phyloP scores from a whole-genome alignment of 345 rosid species.

The Aquilaria sinensis region DNA sequence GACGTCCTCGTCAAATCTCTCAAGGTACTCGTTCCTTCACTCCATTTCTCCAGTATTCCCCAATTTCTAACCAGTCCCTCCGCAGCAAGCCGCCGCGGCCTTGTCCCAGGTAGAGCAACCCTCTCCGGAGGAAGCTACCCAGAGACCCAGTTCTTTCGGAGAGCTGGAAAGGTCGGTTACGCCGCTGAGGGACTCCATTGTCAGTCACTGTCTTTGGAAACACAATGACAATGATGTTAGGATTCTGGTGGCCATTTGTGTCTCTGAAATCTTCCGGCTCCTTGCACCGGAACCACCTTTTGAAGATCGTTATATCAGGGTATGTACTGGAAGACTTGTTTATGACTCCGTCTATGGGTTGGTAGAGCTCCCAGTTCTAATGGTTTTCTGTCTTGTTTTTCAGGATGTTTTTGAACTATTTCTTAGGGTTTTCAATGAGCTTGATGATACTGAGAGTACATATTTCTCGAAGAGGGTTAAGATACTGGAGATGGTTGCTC shows the following conservation, averaged over 20 bases:
- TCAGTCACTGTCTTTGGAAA: constrained; percentile 50
- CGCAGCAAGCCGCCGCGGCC: constrained; percentile 63
- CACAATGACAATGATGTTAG: constrained; percentile 68
- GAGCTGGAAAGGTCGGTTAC: constrained; percentile 35
- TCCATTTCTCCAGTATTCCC: not conserved
- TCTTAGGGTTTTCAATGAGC: constrained; percentile 54
- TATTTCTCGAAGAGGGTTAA: constrained; percentile 77
- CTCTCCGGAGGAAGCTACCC: constrained; percentile 23
- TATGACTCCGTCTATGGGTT: too few species aligned
- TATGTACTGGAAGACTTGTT: constrained; percentile 16
- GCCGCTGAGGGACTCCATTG: constrained; percentile 51
- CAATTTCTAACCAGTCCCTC: not conserved
- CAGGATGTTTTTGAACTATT: constrained; percentile 73
- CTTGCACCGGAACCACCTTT: constrained; percentile 84
- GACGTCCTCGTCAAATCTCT: constrained; percentile 60
- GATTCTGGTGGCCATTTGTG: constrained; percentile 69
- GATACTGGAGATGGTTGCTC: constrained; percentile 70
- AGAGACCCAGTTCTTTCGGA: constrained; percentile 25
- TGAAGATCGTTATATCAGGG: constrained; percentile 65
- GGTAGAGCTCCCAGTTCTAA: too few species aligned
- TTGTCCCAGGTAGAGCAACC: constrained; percentile 70
- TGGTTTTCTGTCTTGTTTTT: constrained; percentile 13
- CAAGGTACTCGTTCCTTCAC: constrained; percentile 33
- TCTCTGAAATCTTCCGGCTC: constrained; percentile 65
- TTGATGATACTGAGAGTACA: constrained; percentile 61